Evolutionary conservation across 1,284 basidiomycete genomes (phyloP), one percentile per base, ranked within the genome.

Genomic region (Athelia sp.): DNA sequence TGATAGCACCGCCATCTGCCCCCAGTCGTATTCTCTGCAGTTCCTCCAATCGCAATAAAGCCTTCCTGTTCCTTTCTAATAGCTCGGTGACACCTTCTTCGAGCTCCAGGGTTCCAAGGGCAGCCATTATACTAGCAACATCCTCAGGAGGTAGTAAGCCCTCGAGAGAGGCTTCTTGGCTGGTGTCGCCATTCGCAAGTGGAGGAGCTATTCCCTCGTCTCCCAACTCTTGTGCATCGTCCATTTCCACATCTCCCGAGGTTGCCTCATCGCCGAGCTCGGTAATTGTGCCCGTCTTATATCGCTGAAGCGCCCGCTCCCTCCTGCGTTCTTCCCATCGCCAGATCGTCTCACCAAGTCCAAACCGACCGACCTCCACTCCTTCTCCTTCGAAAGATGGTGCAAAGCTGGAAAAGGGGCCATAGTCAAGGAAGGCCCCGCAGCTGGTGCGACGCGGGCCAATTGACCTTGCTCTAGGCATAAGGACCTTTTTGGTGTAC

Each of bases 401-500:
- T 0, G 87, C 87, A 63, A 91, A 91, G 59, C 78, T 84, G 2
- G 85, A 66, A 58, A 75, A 84, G 8, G 75, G 73, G 0, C 89
- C 88, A 59, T 91, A 91, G 61, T 90, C 84, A 10, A 91, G 70
- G 59, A 89, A 90, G 2, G 72, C 65, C 46, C 84, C 86, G 29
- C 78, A 73, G 43, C 78, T 76, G 35, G 87, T 63, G 18, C 70
- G 72, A 43, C 84, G 77, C 10, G 79, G 68, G 0, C 70, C 64
- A 4, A 76, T 72, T 32, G 71, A 63, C 40, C 71, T 65, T 48
- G 66, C 63, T 51, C 65, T 67, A 45, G 60, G 54, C 36, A 67
- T 63, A 47, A 68, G 59, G 1, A 69, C 56, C 22, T 73, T 70
- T 53, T 73, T 75, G 23, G 66, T 58, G 38, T 77, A 78, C 15